Conservation (phyloP, 306 rosid genomes). For the Inga laurina region DNA sequence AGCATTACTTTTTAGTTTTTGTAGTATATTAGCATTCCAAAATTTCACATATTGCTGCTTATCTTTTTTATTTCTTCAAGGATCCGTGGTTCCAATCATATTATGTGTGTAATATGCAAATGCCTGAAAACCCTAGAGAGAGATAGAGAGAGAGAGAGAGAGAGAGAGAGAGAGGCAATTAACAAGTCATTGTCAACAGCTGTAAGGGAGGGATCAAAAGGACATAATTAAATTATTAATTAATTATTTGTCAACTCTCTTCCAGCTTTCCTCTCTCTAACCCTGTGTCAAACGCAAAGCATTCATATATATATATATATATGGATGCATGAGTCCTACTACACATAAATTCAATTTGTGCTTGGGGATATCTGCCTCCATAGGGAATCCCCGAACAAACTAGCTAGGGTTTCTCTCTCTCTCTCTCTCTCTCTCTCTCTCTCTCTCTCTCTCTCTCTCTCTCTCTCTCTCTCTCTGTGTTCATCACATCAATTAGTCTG, state of each 20-base stretch:
- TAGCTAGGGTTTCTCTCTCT: neutral
- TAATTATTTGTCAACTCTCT: conserved; percentile 28
- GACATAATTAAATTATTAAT: conserved; percentile 12
- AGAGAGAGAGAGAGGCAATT: conserved; percentile 24
- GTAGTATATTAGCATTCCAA: too few relatives aligned
- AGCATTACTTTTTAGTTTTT: too few relatives aligned
- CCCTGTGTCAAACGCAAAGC: neutral
- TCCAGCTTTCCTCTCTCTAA: neutral
- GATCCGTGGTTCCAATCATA: conserved; percentile 49
- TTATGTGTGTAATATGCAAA: conserved; percentile 23
- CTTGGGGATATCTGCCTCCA: neutral
- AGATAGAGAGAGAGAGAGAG: conserved; percentile 17
- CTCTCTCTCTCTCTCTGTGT: neutral
- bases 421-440: too few relatives aligned
- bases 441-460: neutral
- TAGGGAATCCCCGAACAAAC: conserved; percentile 15
- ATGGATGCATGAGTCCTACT: neutral
- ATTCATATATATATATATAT: neutral
- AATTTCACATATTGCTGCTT: too few relatives aligned
- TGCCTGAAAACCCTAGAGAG: conserved; percentile 29
- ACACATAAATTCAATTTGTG: neutral
- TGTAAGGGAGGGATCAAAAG: conserved; percentile 49
- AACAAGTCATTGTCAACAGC: conserved; percentile 69
- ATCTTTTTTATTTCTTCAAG: conserved; percentile 16
- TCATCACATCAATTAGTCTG: neutral